These are phyloP conservation scores for Pholiota microspora DNA, from an alignment of 768 basidiomycete genomes.

Conservation along the genomic window DNA sequence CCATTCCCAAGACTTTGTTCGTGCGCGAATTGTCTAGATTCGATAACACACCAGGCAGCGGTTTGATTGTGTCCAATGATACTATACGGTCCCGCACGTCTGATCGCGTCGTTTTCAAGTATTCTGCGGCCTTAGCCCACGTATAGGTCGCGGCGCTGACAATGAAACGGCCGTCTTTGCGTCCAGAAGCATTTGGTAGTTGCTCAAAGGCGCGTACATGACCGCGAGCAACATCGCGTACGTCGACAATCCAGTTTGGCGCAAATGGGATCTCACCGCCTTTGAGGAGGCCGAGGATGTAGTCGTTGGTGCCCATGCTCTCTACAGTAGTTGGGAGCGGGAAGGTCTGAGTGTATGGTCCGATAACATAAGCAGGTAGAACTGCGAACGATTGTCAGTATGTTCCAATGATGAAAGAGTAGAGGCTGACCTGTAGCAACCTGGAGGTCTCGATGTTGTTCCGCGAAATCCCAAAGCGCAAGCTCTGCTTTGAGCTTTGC, in stretches of 20 bases:
- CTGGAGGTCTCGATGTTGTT: constrained; percentile 35
- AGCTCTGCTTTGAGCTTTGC: constrained; percentile 41
- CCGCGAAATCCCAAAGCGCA: constrained; percentile 40
- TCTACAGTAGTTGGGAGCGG: constrained; percentile 24
- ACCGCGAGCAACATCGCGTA: constrained; percentile 33
- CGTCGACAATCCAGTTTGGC: constrained; percentile 31
- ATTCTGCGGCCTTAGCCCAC: constrained; percentile 28
- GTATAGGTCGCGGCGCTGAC: constrained; percentile 25
- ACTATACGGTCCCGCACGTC: constrained; percentile 14
- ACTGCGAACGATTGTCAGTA: constrained; percentile 18
- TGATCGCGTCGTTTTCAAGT: constrained; percentile 19
- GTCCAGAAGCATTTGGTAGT: constrained; percentile 19
- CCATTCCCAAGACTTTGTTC: constrained; percentile 25
- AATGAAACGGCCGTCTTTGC: constrained; percentile 28
- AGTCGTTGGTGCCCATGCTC: constrained; percentile 29
- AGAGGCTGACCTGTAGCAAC: constrained; percentile 34
- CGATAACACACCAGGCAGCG: constrained; percentile 23
- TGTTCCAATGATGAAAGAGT: neutral
- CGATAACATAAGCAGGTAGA: constrained; percentile 35
- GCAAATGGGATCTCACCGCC: constrained; percentile 19
- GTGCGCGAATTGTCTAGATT: constrained; percentile 24
- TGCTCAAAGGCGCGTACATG: constrained; percentile 30
- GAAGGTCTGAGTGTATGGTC: constrained; percentile 31
- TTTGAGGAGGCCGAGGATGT: constrained; percentile 27
- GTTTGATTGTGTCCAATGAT: constrained; percentile 15